A percentile compares a stretch with the other conserved stretches of the same genome.
These are phyloP conservation scores for Penicillium thymicola DNA, from an alignment of 2,329 filamentous ascomycete species.

Conservation along the genomic window DNA sequence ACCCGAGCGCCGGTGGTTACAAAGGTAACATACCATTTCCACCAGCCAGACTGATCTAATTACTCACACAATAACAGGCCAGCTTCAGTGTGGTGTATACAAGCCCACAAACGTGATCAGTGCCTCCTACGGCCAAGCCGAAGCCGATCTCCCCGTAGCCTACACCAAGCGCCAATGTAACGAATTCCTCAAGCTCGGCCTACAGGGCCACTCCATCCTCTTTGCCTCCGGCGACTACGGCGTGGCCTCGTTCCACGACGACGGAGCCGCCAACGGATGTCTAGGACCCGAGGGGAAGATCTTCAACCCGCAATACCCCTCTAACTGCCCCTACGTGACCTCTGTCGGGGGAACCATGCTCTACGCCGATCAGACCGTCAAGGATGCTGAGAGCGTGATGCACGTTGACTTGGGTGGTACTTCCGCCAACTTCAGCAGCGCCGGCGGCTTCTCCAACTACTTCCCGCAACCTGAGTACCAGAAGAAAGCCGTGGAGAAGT, in stretches of 20 bases:
- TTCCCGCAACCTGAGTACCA: slow-evolving; percentile 46
- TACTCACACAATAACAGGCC: slow-evolving; percentile 18
- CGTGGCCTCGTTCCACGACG: slow-evolving; percentile 37
- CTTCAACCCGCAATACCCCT: slow-evolving; percentile 51
- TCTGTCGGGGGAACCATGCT: slow-evolving; percentile 44
- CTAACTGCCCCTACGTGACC: slow-evolving; percentile 52
- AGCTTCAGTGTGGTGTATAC: slow-evolving; percentile 49
- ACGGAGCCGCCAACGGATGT: slow-evolving; percentile 37
- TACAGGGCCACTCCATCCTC: slow-evolving; percentile 32
- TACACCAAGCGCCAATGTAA: slow-evolving; percentile 53
- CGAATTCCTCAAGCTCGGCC: slow-evolving; percentile 52
- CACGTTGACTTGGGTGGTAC: slow-evolving; percentile 30
- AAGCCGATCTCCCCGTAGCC: slow-evolving; percentile 51
- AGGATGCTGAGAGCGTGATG: slow-evolving; percentile 30
- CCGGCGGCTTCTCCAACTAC: slow-evolving; percentile 50
- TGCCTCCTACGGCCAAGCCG: slow-evolving; percentile 56
- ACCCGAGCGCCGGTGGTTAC: slow-evolving; percentile 50
- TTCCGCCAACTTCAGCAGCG: slow-evolving; percentile 35
- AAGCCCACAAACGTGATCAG: slow-evolving; percentile 56
- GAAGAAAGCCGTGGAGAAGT: slow-evolving; percentile 39
- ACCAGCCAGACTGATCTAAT: slow-evolving; percentile 28
- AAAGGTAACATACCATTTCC: slow-evolving; percentile 40
- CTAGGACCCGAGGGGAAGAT: slow-evolving; percentile 40
- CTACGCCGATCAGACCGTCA: slow-evolving; percentile 26
- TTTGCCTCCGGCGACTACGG: slow-evolving; percentile 33